Evolutionary conservation across 805 yeast genomes (phyloP), one percentile per base, ranked within the genome.

Genomic region (Kuraishia cidri): DNA sequence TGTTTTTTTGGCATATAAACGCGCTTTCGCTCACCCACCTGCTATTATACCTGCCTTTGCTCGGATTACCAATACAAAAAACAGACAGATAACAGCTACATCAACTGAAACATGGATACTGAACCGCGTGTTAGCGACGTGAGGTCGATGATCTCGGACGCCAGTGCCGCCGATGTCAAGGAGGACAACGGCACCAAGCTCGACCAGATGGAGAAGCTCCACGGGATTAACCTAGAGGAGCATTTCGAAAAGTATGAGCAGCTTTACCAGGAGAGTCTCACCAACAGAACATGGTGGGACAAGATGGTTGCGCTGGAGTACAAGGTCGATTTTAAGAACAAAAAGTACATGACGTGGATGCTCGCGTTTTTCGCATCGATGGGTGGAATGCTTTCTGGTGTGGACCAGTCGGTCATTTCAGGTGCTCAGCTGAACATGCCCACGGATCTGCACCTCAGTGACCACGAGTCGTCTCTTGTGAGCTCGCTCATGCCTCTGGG

Each of bases 401-500:
- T 75, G 30, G 85, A 77, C 54, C 84, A 77, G 59, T 72, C 80
- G 13, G 62, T 76, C 26, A 77, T 77, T 37, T 65, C 75, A 18
- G 84, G 83, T 47, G 84, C 84, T 3, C 58, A 64, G 21, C 58
- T 71, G 34, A 69, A 70, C 15, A 65, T 75, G 66, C 58, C 55
- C 11, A 48, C 50, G 2, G 62, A 59, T 16, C 57, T 76, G 21
- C 26, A 48, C 21, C 52, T 76, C 29, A 44, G 58, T 13, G 36
- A 56, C 4, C 55, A 60, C 40, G 62, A 76, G 41, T 57, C 56
- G 32, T 75, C 82, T 2, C 59, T 75, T 38, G 68, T 75, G 13
- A 63, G 73, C 24, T 60, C 79, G 19, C 60, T 73, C 34, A 73
- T 76, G 79, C 83, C 84, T n/a, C 53, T 77, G 29, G 84, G 83